Percentiles rank a stretch among this genome's conserved stretches.
phyloP scores from a whole-genome alignment of 2,329 filamentous ascomycete species.

The Fusarium bactridioides region DNA sequence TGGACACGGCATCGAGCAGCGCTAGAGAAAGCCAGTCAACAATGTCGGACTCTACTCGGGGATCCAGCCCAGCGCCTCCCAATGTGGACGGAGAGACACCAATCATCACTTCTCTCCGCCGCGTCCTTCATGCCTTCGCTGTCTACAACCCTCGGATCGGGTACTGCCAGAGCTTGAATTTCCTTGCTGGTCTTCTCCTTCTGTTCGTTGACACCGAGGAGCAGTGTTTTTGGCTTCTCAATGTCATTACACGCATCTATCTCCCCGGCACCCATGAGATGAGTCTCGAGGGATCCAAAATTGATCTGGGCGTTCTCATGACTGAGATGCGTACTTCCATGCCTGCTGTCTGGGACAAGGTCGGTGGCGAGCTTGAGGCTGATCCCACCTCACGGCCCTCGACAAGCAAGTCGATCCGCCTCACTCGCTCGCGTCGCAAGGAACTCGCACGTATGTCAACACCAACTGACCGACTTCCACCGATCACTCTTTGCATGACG shows the following conservation, averaged over 20 bases:
- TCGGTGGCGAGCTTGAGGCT: constrained; percentile 77
- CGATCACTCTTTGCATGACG: constrained; percentile 90
- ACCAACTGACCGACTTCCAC: constrained; percentile 70
- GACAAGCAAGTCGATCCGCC: constrained; percentile 47
- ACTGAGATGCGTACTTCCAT: constrained; percentile 81
- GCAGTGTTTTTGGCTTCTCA: constrained; percentile 90
- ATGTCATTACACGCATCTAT: constrained; percentile 88
- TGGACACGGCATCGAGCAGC: constrained; percentile 46
- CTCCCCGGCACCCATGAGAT: constrained; percentile 92
- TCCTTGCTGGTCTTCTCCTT: constrained; percentile 87
- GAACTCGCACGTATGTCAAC: constrained; percentile 50
- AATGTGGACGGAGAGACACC: constrained; percentile 68
- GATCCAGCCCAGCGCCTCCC: constrained; percentile 46
- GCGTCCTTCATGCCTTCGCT: constrained; percentile 88
- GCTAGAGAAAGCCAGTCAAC: constrained; percentile 49
- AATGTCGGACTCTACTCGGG: constrained; percentile 44
- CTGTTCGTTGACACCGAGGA: constrained; percentile 90
- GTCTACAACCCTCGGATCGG: constrained; percentile 91
- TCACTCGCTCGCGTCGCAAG: constrained; percentile 49
- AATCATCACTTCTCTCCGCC: constrained; percentile 82
- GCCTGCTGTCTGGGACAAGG: constrained; percentile 85
- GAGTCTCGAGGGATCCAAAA: constrained; percentile 88
- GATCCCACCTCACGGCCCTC: constrained; percentile 49
- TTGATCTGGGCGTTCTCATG: constrained; percentile 95
- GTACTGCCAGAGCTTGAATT: constrained; percentile 96